Evolutionary conservation across 768 basidiomycete genomes (phyloP), one percentile per base, ranked within the genome.

Genomic region (Suillus fuscotomentosus): DNA sequence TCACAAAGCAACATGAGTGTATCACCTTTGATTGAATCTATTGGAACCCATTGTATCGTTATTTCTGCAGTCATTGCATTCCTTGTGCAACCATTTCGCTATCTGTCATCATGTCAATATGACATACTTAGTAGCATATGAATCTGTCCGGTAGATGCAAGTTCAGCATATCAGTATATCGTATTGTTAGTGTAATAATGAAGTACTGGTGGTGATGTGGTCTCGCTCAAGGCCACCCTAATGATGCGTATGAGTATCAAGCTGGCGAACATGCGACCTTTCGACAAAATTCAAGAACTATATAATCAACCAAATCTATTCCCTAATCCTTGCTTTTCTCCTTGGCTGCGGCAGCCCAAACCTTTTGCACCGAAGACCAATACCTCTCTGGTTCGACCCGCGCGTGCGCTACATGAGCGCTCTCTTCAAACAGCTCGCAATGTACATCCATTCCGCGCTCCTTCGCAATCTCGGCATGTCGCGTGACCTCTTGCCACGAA

Each of bases 371-470:
- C 15, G 71, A 69, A 9, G 50, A 39, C 73, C 73, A 74, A 60
- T 76, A 74, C 38, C 71, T 68, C 47, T 73, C 56, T 24, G 73
- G 73, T 57, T 74, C 67, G 20, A 42, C 10, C 10, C 69, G 73
- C 69, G 67, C 68, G 39, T 80, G 79, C n/a, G 74, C 67, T 4
- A 80, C 78, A 56, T 80, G 79, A 6, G 65, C 67, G 41, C 73
- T 80, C 27, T 73, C 67, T 27, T 75, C 75, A 54, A 76, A 80
- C 38, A 71, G 27, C 47, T 77, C 75, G 20, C 68, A 70, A 13
- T 36, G 67, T 5, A 77, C 74, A 24, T 71, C 56, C 27, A 74
- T 60, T 2, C 77, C 77, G 0, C 20, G 41, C 39, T 51, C 24
- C 61, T 63, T 69, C 31, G 76, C 75, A 3, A 62, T 57, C 27